Evolutionary conservation across 2,329 filamentous ascomycete genomes (phyloP).

Genomic region (Aspergillus sojae): DNA sequence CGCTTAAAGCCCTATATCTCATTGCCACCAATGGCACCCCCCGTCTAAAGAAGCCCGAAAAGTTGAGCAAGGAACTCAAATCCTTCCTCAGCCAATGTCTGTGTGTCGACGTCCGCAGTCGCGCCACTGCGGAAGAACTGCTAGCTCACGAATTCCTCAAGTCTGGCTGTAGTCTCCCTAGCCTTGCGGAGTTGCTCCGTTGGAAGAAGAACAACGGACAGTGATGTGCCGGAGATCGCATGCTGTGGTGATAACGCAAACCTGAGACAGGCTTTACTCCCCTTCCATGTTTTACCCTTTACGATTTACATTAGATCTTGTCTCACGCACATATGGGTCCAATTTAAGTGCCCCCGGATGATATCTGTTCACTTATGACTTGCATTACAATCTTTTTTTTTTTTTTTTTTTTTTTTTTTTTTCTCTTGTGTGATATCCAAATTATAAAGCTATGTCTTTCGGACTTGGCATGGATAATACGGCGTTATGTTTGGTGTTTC

Average conservation of each 20-base stretch:
- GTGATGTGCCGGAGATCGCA: conserved; percentile 25
- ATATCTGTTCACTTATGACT: conserved; percentile 29
- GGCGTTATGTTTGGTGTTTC: conserved; percentile 31
- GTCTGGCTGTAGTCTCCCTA: conserved; percentile 81
- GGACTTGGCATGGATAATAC: conserved; percentile 34
- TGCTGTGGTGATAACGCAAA: background rate
- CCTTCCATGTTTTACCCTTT: conserved; percentile 15
- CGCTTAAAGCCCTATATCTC: conserved; percentile 92
- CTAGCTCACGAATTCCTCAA: conserved; percentile 92
- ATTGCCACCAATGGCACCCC: conserved; percentile 98
- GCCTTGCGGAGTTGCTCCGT: conserved; percentile 81
- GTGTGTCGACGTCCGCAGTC: conserved; percentile 93
- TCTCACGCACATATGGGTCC: conserved; percentile 34
- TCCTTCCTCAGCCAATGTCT: conserved; percentile 94
- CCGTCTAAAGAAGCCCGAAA: conserved; percentile 95
- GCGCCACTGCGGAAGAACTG: conserved; percentile 88
- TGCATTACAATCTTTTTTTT: conserved; percentile 21
- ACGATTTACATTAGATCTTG: conserved; percentile 28
- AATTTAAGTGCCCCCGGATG: conserved; percentile 32
- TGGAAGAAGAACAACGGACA: conserved; percentile 56
- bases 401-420: conserved; percentile 14
- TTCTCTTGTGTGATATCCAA: conserved; percentile 31
- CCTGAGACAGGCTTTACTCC: background rate
- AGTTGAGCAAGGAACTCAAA: conserved; percentile 96
- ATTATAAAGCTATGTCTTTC: conserved; percentile 23